A percentile compares a stretch with the other conserved stretches of the same genome.
Conservation (phyloP, 495 filamentous ascomycete genomes). For the Daldinia caldariorum region DNA sequence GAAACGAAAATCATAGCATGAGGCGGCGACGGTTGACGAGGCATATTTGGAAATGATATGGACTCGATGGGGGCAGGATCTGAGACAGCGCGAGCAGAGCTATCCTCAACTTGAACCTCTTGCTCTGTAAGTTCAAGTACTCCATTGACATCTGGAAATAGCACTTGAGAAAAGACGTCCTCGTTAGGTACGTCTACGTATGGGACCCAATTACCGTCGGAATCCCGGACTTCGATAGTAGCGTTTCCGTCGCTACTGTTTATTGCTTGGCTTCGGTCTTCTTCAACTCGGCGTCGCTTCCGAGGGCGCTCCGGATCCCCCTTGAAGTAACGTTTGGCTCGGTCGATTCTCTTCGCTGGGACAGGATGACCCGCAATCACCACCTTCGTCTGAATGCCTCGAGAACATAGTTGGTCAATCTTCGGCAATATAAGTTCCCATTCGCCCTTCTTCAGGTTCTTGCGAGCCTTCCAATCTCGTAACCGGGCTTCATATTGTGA, state of each 20-base stretch:
- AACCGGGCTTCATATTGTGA: conserved; percentile 34
- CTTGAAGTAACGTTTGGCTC: conserved; percentile 22
- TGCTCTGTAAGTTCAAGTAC: background rate
- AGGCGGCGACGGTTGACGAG: background rate
- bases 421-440: conserved; percentile 31
- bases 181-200: background rate
- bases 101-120: background rate
- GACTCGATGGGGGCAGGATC: background rate
- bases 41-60: background rate
- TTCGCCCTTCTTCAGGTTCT: conserved; percentile 34
- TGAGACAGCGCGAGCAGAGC: background rate
- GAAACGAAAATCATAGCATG: background rate
- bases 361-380: conserved; percentile 34
- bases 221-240: conserved; percentile 19
- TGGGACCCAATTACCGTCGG: background rate
- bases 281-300: conserved; percentile 14
- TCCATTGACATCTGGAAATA: background rate
- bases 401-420: conserved; percentile 25
- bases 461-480: conserved; percentile 34
- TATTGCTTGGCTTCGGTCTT: too few species aligned
- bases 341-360: conserved; percentile 12
- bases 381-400: conserved; percentile 14
- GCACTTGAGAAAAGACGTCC: background rate
- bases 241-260: background rate
- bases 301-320: background rate